Conservation (phyloP, 768 basidiomycete genomes). For the Panus rudis region DNA sequence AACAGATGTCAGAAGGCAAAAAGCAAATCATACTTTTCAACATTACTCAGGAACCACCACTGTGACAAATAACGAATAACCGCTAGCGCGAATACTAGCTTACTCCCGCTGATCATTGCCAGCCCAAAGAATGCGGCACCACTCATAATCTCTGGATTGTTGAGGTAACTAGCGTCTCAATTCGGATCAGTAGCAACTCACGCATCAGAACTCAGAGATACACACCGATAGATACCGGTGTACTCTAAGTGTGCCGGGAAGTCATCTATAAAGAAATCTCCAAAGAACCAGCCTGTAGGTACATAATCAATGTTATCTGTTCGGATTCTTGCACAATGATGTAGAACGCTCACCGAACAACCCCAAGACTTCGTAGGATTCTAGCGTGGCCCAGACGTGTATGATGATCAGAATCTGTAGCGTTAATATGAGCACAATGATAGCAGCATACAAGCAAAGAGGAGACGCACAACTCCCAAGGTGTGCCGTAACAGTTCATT, state of each 20-base stretch:
- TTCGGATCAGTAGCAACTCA: slow-evolving; percentile 1
- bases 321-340: not conserved
- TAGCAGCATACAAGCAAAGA: not conserved
- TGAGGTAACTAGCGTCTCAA: slow-evolving; percentile 72
- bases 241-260: slow-evolving; percentile 88
- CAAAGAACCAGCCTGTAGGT: slow-evolving; percentile 89
- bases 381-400: slow-evolving; percentile 86
- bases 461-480: slow-evolving; percentile 64
- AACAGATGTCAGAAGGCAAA: not conserved
- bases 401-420: slow-evolving; percentile 60
- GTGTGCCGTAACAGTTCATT: slow-evolving; percentile 84
- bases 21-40: slow-evolving; percentile 76
- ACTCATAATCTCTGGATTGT: slow-evolving; percentile 95
- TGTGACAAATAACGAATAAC: slow-evolving; percentile 81
- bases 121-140: slow-evolving; percentile 94
- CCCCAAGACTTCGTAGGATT: slow-evolving; percentile 89
- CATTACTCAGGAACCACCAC: slow-evolving; percentile 91
- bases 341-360: slow-evolving; percentile 60
- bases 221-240: slow-evolving; percentile 91
- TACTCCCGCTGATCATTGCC: slow-evolving; percentile 85
- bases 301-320: slow-evolving; percentile 1
- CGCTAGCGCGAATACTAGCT: slow-evolving; percentile 82
- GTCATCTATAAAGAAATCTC: slow-evolving; percentile 94
- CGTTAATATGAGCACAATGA: slow-evolving; percentile 1
- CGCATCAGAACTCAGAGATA: slow-evolving; percentile 2